These are phyloP conservation scores for Russula vinacea DNA, from an alignment of 768 basidiomycete species.

Conservation along the genomic window DNA sequence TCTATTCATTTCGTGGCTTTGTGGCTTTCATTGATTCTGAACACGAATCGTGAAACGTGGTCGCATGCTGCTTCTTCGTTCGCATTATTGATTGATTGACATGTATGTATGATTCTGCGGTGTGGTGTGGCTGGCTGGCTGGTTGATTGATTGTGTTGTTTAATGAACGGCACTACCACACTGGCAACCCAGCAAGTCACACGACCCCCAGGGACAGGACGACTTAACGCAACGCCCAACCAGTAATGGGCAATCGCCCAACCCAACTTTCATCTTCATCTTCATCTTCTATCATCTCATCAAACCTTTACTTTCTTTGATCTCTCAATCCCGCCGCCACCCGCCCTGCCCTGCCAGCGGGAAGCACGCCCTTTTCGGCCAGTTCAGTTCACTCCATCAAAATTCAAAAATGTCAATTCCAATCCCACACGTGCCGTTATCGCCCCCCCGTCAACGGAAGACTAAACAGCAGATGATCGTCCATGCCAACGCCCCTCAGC, in stretches of 20 bases:
- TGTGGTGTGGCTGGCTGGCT: background rate
- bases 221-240: conserved; percentile 4
- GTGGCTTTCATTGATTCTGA: background rate
- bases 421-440: conserved; percentile 1
- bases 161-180: no score
- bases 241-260: background rate
- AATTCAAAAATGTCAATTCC: background rate
- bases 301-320: conserved; percentile 17
- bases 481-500: conserved; percentile 12
- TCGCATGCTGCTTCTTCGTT: no score
- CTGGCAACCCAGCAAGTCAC: background rate
- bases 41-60: background rate
- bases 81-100: no score
- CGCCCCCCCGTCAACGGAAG: background rate
- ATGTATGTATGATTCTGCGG: background rate
- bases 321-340: background rate
- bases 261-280: background rate
- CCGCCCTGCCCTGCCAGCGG: background rate
- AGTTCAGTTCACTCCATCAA: no score
- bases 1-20: background rate
- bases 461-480: background rate
- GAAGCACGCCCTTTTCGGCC: background rate
- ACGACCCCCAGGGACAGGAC: background rate
- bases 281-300: no score
- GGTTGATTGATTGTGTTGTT: no score